Percentiles rank a stretch among this genome's conserved stretches.
phyloP scores from a whole-genome alignment of 2,329 filamentous ascomycete species.

The Nothophoma quercina region DNA sequence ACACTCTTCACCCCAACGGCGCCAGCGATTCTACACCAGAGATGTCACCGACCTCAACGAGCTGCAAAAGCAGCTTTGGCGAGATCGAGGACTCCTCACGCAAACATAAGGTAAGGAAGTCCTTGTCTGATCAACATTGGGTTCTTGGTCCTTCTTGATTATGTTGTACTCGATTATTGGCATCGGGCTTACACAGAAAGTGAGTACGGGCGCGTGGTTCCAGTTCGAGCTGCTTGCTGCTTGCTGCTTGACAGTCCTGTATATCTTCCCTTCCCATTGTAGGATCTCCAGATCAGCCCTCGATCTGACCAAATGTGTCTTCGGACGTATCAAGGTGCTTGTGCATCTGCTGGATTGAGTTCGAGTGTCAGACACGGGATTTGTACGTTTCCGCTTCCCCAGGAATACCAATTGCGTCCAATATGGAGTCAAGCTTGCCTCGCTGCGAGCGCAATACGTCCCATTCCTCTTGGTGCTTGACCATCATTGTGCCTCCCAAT shows the following conservation, averaged over 20 bases:
- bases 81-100: constrained; percentile 8
- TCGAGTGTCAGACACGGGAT: constrained; percentile 14
- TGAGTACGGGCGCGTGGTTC: constrained; percentile 2
- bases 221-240: too few relatives aligned
- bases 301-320: neutral
- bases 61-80: constrained; percentile 24
- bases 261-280: neutral
- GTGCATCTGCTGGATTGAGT: neutral
- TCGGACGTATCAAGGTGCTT: neutral
- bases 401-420: constrained; percentile 50
- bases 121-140: constrained; percentile 20
- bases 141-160: constrained; percentile 19
- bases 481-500: constrained; percentile 65
- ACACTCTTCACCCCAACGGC: constrained; percentile 87
- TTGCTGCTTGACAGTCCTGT: neutral
- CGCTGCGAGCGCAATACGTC: constrained; percentile 54
- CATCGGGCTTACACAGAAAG: constrained; percentile 13
- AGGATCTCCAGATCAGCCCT: neutral
- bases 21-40: constrained; percentile 57
- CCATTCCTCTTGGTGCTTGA: constrained; percentile 64
- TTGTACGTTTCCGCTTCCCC: constrained; percentile 11
- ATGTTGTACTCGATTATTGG: neutral
- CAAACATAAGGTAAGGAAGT: constrained; percentile 25
- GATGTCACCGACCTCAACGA: neutral
- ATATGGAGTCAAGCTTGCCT: constrained; percentile 52